Evolutionary conservation across 148 eudicot species (phyloP).

Genomic region (Pouteria glomerata): DNA sequence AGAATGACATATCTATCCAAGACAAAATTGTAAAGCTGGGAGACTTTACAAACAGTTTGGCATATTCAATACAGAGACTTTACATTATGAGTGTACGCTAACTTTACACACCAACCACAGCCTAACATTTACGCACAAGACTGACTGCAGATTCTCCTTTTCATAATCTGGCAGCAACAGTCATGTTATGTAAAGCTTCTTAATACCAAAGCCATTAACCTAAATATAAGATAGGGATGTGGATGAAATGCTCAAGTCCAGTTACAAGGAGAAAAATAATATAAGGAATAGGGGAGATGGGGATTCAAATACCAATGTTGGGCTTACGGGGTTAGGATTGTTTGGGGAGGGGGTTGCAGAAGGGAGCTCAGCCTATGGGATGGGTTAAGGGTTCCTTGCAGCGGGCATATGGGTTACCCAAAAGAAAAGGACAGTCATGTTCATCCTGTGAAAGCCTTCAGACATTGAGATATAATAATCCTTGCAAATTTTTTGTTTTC

Average conservation of each 20-base stretch:
- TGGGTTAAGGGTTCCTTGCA: no score
- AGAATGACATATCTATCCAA: neutral
- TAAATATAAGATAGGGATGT: neutral
- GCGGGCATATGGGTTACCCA: no score
- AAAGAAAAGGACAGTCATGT: neutral
- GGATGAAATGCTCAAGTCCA: no score
- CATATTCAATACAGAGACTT: neutral
- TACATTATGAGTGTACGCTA: neutral
- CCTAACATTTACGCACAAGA: constrained; percentile 1
- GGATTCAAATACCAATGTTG: no score
- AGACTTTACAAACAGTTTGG: neutral
- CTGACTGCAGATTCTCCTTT: constrained; percentile 1
- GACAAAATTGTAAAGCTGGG: neutral
- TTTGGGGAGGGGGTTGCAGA: no score
- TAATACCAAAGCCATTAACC: neutral
- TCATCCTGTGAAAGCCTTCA: neutral
- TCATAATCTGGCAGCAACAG: neutral
- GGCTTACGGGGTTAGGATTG: no score
- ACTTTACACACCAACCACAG: constrained; percentile 7
- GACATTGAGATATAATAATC: neutral
- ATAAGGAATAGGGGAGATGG: no score
- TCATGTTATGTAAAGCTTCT: constrained; percentile 3
- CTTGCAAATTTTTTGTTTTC: neutral
- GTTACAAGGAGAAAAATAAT: no score
- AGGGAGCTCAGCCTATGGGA: no score